These are phyloP conservation scores for Globisporangium radiosum DNA, from an alignment of 352 stramenopile species.

Conservation along the genomic window DNA sequence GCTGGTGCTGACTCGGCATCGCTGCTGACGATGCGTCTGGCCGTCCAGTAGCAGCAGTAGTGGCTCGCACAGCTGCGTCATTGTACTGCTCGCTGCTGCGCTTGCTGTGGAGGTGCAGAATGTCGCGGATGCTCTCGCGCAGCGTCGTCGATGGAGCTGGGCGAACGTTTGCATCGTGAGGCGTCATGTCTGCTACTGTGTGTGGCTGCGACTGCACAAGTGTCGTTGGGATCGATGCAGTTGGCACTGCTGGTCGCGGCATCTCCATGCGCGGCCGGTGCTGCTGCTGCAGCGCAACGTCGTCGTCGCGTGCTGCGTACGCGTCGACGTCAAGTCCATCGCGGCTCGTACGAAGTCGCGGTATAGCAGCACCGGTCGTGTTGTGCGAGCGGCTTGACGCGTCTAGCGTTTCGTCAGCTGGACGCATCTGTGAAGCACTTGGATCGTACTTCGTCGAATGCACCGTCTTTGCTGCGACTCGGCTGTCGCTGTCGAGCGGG, in stretches of 20 bases:
- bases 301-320: conserved; percentile 1
- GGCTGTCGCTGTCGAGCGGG: conserved; percentile 4
- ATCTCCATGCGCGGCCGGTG: conserved; percentile 8
- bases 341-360: too few species aligned
- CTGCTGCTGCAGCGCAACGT: neutral
- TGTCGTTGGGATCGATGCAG: neutral
- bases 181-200: too few species aligned
- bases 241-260: conserved; percentile 3
- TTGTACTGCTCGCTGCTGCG: neutral
- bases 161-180: too few species aligned
- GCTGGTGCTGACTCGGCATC: too few species aligned
- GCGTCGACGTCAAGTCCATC: conserved; percentile 7
- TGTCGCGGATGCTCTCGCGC: neutral
- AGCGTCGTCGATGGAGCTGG: neutral
- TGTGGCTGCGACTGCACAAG: neutral
- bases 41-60: too few species aligned
- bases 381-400: neutral
- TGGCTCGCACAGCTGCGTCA: neutral
- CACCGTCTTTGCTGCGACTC: neutral
- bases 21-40: too few species aligned
- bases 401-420: conserved; percentile 5
- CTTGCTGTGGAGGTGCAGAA: neutral
- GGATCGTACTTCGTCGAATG: too few species aligned
- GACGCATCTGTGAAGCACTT: too few species aligned
- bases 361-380: neutral